Evolutionary conservation across 1,284 basidiomycete genomes (phyloP), one percentile per base, ranked within the genome.

Genomic region (Mycena citricolor): DNA sequence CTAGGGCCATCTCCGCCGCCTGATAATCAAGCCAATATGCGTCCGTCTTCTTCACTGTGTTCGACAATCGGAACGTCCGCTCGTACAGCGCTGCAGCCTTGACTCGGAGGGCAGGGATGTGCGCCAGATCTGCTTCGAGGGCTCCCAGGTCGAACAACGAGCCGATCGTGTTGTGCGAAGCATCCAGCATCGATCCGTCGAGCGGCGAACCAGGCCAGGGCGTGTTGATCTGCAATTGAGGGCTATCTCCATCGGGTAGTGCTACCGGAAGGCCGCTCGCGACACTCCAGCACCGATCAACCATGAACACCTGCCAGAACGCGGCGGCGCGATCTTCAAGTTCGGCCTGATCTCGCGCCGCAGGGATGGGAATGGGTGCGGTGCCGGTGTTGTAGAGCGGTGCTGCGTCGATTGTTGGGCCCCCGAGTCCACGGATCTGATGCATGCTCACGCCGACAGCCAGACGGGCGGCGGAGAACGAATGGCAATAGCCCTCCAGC

Each of bases 231-330:
- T 67, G 64, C 35, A 69, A 67, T 48, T 71, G 70, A 4, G 71
- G 66, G 44, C 69, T 65, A 43, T 74, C 70, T 45, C 74, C 73
- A 47, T 78, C 75, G 8, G 76, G 72, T 5, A 79, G 64, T 4
- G 73, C 75, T 14, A 73, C 66, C 13, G 77, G 76, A 20, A 80
- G 63, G 1, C 75, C 76, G 49, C 71, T 74, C 7, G 70, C 72
- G 8, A 76, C 71, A 17, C 76, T 70, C 76, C 79, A 81, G 21
- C 73, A 74, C 23, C 78, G 68, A 54, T 82, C 79, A 16, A 81
- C 68, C 57, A 73, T 70, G 56, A 77, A 81, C 13, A 79, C 71
- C 57, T 80, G 76, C 78, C 79, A 81, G 57, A 81, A 81, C 10
- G 74, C 69, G 5, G 70, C 62, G 20, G 79, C 65, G 29, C 74